phyloP scores from a whole-genome alignment of 2,329 filamentous ascomycete genomes.

The Xylariaceae sp. region DNA sequence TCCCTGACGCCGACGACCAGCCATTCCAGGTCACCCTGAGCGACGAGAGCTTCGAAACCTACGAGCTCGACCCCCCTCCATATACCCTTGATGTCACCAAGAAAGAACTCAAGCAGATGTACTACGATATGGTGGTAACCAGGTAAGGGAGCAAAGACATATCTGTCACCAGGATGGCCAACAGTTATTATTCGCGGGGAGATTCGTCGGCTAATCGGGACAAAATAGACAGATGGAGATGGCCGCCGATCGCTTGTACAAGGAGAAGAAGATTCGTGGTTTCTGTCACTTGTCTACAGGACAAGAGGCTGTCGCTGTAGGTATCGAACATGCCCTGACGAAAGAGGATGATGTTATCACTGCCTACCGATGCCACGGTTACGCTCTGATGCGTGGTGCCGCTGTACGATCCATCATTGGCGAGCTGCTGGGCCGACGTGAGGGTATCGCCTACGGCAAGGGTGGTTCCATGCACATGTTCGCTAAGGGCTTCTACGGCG shows the following conservation, averaged over 20 bases:
- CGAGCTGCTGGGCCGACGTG: constrained; percentile 91
- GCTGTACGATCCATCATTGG: constrained; percentile 92
- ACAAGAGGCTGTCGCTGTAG: constrained; percentile 95
- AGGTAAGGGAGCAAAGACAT: constrained; percentile 68
- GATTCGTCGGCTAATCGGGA: constrained; percentile 4
- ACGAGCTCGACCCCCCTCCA: constrained; percentile 94
- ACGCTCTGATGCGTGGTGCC: constrained; percentile 94
- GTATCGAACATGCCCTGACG: constrained; percentile 94
- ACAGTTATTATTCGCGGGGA: background rate
- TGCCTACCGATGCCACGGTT: constrained; percentile 98
- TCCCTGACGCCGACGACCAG: constrained; percentile 75
- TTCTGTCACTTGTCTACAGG: constrained; percentile 99
- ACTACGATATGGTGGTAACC: constrained; percentile 94
- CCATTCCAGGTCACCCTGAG: constrained; percentile 90
- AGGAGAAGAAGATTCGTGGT: constrained; percentile 99
- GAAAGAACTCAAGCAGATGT: constrained; percentile 98
- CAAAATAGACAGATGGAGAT: constrained; percentile 92
- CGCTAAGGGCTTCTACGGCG: constrained; percentile 94
- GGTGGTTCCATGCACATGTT: constrained; percentile 99
- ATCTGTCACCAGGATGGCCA: background rate
- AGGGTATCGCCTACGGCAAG: constrained; percentile 98
- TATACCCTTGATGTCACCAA: constrained; percentile 95
- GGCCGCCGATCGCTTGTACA: constrained; percentile 98
- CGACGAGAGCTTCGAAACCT: constrained; percentile 99
- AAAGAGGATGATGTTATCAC: constrained; percentile 95